Conservation (phyloP, 352 stramenopile species). For the Globisporangium radiosum region DNA sequence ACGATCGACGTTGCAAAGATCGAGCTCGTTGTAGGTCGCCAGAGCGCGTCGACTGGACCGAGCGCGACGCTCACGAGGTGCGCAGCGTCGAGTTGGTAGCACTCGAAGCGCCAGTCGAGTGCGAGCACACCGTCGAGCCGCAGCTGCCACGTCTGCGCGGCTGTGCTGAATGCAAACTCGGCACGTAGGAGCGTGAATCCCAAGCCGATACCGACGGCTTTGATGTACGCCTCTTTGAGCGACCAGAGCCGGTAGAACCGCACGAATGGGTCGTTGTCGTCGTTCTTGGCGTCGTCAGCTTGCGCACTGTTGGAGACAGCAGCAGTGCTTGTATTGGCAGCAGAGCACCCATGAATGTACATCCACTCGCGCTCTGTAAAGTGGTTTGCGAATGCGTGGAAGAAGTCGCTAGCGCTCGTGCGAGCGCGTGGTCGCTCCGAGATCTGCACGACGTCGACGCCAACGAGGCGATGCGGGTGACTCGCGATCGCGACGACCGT, state of each 20-base stretch:
- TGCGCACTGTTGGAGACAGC: background rate
- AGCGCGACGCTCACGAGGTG: slow-evolving; percentile 46
- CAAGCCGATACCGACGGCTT: slow-evolving; percentile 64
- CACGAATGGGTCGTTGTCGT: slow-evolving; percentile 15
- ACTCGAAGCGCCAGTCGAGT: slow-evolving; percentile 38
- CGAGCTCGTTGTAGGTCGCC: slow-evolving; percentile 34
- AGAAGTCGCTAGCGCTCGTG: slow-evolving; percentile 31
- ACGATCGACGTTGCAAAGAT: slow-evolving; percentile 21
- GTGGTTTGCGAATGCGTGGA: slow-evolving; percentile 46
- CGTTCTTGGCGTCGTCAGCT: slow-evolving; percentile 9
- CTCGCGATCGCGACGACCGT: slow-evolving; percentile 58
- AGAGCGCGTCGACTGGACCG: slow-evolving; percentile 35
- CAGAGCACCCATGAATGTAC: slow-evolving; percentile 26
- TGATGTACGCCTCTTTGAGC: slow-evolving; percentile 75
- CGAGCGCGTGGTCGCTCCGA: slow-evolving; percentile 34
- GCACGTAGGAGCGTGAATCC: slow-evolving; percentile 48
- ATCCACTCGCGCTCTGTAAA: slow-evolving; percentile 59
- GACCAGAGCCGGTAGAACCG: slow-evolving; percentile 70
- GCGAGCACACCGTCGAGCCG: slow-evolving; percentile 30
- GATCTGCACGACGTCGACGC: slow-evolving; percentile 64
- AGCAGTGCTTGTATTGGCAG: background rate
- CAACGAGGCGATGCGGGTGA: slow-evolving; percentile 32
- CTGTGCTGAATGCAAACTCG: slow-evolving; percentile 27
- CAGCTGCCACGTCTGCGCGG: slow-evolving; percentile 26
- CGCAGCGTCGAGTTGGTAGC: slow-evolving; percentile 17